Evolutionary conservation across 805 yeast species (phyloP).

Genomic region (Wickerhamiella shivajii): DNA sequence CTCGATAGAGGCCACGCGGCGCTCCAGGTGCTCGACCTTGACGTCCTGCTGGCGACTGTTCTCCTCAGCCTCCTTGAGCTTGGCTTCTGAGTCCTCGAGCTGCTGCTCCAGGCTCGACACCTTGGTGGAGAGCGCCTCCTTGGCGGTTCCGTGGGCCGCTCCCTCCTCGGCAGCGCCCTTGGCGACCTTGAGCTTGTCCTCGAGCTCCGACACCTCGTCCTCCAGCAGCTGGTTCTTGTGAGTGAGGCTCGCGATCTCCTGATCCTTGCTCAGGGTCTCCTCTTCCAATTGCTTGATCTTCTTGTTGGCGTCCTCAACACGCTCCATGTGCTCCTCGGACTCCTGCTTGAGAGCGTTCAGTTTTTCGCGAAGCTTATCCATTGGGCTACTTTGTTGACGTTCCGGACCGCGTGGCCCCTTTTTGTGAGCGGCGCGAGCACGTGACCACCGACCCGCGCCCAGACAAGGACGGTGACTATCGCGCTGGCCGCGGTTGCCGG

Average conservation of each 20-base stretch:
- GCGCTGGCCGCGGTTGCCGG: too few relatives aligned
- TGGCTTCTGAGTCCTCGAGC: slow-evolving; percentile 77
- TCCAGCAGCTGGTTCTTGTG: slow-evolving; percentile 86
- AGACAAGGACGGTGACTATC: too few relatives aligned
- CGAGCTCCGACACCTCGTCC: slow-evolving; percentile 60
- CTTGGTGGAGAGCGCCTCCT: slow-evolving; percentile 84
- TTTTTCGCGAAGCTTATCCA: slow-evolving; percentile 22
- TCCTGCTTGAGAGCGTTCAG: slow-evolving; percentile 59
- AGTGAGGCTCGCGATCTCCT: slow-evolving; percentile 82
- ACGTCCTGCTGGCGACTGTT: slow-evolving; percentile 91
- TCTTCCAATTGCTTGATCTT: slow-evolving; percentile 85
- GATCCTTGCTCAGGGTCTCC: slow-evolving; percentile 81
- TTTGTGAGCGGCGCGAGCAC: slow-evolving; percentile 4
- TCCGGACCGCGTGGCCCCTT: not conserved
- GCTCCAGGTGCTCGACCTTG: slow-evolving; percentile 90
- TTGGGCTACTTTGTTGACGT: slow-evolving; percentile 38
- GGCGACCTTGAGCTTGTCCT: slow-evolving; percentile 40
- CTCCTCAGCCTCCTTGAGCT: slow-evolving; percentile 83
- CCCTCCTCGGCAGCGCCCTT: slow-evolving; percentile 86
- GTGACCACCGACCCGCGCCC: slow-evolving; percentile 2
- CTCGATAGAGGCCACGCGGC: slow-evolving; percentile 84
- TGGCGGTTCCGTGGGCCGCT: slow-evolving; percentile 70
- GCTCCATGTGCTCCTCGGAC: slow-evolving; percentile 95
- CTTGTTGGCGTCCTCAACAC: slow-evolving; percentile 72
- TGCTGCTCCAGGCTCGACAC: slow-evolving; percentile 79